Base-by-base conservation (phyloP, 2,329 filamentous ascomycete species). In the Scleromitrula shiraiana region DNA sequence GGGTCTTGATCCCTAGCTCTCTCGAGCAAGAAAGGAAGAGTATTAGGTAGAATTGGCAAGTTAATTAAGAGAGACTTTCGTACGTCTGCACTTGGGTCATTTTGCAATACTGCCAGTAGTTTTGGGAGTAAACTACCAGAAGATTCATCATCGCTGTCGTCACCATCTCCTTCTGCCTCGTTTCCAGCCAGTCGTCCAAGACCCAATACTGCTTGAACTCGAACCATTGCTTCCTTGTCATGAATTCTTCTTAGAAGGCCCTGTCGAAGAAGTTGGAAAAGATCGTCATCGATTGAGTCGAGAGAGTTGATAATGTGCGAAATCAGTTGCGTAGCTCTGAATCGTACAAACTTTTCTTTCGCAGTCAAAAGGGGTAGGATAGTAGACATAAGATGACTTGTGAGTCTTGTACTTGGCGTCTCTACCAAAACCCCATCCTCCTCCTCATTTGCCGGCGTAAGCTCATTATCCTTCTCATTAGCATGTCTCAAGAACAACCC, bases 31-130 rank as follows among this genome's bases (percentile, higher is more conserved):
- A 85, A 94, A 7, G 88, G 88, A 4, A 97, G 74, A 0, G 90
- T 95, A 23, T 78, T 77, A 3, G 88, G 85, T 9, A 87, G 78
- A 40, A 95, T 83, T 0, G 90, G 89, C n/a, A 98, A 74, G 59
- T 97, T 97, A 36, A 93, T 77, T 2, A 98, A 76, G 9, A 98
- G 75, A 7, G 88, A 88, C 53, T 90, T 81, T 56, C 93, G 79
- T 29, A 98, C 93, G 60, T 98, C 93, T 2, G 91, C 89, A 57
- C 88, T 94, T 0, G 91, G 86, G 59, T 98, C 93, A 58, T 97
- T 93, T 64, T 95, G 89, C 57, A 97, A 75, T 24, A 94, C 83
- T 58, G 94, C 85, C 8, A 96, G 72, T 4, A 97, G 77, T 66
- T 89, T 94, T 50, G 86, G 82, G 20, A 95, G 70, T 32, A 96